Base-by-base conservation (phyloP, 768 basidiomycete genomes). In the Wakefieldia striispora region DNA sequence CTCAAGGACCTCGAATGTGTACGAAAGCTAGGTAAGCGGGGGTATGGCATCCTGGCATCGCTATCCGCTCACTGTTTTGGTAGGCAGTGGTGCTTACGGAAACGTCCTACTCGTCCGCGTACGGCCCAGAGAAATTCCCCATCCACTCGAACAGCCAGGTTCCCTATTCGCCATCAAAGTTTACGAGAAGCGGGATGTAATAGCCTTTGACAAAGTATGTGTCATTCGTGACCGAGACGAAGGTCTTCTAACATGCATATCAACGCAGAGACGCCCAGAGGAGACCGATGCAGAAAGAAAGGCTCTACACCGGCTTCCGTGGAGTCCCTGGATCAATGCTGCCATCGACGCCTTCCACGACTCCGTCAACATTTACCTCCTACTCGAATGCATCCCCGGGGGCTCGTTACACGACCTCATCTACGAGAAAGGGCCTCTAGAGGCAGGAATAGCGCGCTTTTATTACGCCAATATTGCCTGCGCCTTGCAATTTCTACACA, bases 401-500 rank as follows among this genome's bases (percentile, higher is more conserved):
- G 76, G 75, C 1, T 73, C 71, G 5, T 62, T 83, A 3, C 67
- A 69, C 24, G 58, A 68, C 19, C 40, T 73, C 27, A 73, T 77
- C 29, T 63, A 64, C 27, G 57, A 51, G 12, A 56, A 54, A 1
- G 63, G 58, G 11, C 69, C 69, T 9, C 54, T 79, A 9, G 59
- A 69, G 6, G 58, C 68, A 7, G 39, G 61, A 2, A 60, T 55
- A 0, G 66, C 70, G 7, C 67, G 69, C 6, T 85, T 85, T 64
- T 84, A 81, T 64, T 77, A 75, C 54, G 67, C 75, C 21, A 83
- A 83, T 54, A 74, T 83, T 36, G 71, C 73, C 11, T 72, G 72
- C 37, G 82, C 70, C 12, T 57, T 84, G 24, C 66, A 72, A 12
- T 79, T 77, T 56, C 59, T 84, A 2, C 74, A 78, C 45, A 47